phyloP scores from a whole-genome alignment of 805 yeast species.

The Geotrichum ghanense region DNA sequence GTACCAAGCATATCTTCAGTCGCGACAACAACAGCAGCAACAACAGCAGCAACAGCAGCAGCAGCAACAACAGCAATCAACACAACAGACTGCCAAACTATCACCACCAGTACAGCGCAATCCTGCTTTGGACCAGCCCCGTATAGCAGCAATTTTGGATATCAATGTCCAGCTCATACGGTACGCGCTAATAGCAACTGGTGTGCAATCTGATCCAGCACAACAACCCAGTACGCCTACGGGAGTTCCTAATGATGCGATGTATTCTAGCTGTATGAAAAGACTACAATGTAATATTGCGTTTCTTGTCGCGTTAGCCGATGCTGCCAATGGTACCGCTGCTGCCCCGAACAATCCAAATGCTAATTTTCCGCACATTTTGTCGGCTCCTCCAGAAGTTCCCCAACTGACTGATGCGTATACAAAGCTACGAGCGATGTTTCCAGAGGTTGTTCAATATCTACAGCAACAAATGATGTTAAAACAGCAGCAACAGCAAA shows the following conservation, averaged over 20 bases:
- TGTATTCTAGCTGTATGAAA: constrained; percentile 17
- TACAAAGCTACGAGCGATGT: not conserved
- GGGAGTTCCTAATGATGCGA: not conserved
- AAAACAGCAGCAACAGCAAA: not conserved
- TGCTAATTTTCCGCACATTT: constrained; percentile 1
- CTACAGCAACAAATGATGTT: constrained; percentile 1
- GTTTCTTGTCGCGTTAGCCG: constrained; percentile 21
- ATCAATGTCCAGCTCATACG: not conserved
- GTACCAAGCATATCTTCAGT: not conserved
- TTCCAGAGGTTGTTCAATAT: constrained; percentile 3
- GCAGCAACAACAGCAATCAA: not conserved
- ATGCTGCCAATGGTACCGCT: not conserved
- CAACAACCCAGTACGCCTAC: not conserved
- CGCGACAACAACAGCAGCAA: not conserved
- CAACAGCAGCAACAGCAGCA: constrained; percentile 1
- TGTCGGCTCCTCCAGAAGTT: constrained; percentile 3
- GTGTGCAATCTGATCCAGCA: not conserved
- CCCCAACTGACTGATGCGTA: constrained; percentile 1
- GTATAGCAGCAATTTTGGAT: not conserved
- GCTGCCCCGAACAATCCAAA: no score
- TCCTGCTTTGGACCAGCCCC: not conserved
- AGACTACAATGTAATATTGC: constrained; percentile 27
- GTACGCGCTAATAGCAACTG: not conserved
- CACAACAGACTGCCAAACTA: not conserved
- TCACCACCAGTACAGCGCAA: not conserved